These are phyloP conservation scores for Centrapalus pauciflorus DNA, from an alignment of 129 eudicot genomes.

Conservation along the genomic window DNA sequence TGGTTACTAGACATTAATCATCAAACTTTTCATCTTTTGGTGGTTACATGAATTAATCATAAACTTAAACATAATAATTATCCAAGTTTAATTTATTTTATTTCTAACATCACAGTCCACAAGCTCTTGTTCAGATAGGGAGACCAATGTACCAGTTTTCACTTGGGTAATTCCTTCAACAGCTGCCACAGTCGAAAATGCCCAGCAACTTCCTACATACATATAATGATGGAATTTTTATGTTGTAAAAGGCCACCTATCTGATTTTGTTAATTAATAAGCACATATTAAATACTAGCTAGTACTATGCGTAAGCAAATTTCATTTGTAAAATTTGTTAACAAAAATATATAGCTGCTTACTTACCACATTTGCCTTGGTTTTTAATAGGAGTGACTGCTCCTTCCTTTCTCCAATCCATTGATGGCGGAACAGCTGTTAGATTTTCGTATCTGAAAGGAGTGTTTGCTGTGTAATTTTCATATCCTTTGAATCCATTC, in stretches of 20 bases:
- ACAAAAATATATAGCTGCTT: background rate
- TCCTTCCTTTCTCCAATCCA: slow-evolving; percentile 39
- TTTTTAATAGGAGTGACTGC: slow-evolving; percentile 38
- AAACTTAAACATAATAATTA: no score
- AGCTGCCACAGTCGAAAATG: slow-evolving; percentile 27
- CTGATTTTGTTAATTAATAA: background rate
- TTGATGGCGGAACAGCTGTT: slow-evolving; percentile 23
- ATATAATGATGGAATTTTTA: background rate
- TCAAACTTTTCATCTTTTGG: no score
- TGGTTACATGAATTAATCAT: no score
- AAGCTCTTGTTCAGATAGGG: slow-evolving; percentile 28
- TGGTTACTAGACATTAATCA: no score
- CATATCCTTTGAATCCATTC: slow-evolving; percentile 25
- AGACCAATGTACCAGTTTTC: slow-evolving; percentile 21
- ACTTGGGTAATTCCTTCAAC: slow-evolving; percentile 26
- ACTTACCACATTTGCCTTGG: slow-evolving; percentile 50
- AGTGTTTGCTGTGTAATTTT: slow-evolving; percentile 6
- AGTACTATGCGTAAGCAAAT: no score
- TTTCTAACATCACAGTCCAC: no score
- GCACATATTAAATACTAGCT: background rate
- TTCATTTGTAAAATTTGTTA: background rate
- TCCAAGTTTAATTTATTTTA: no score
- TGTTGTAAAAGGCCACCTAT: background rate
- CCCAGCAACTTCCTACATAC: slow-evolving; percentile 24
- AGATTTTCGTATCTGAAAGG: slow-evolving; percentile 25